Conservation (phyloP, 2,329 filamentous ascomycete genomes). For the Ophiostoma pallidulum region DNA sequence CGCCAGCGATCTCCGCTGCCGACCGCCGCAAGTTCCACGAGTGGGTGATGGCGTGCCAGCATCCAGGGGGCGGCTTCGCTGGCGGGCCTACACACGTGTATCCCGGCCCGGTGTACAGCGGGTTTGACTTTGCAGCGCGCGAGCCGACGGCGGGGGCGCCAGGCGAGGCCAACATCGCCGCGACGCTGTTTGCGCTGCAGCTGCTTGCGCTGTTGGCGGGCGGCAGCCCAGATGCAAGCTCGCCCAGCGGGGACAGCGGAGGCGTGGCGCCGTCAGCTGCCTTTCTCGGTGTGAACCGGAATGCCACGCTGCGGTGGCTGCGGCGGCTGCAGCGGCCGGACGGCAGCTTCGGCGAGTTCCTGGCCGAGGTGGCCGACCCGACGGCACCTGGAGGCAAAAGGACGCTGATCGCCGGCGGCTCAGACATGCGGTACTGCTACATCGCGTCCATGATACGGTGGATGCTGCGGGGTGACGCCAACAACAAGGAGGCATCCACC, state of each 20-base stretch:
- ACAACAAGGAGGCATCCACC: conserved; percentile 36
- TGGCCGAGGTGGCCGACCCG: conserved; percentile 38
- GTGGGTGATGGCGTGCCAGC: conserved; percentile 83
- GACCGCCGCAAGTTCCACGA: conserved; percentile 42
- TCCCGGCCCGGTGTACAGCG: conserved; percentile 24
- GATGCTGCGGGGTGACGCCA: conserved; percentile 59
- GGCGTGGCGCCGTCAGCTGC: conserved; percentile 21
- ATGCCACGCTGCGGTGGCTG: conserved; percentile 64
- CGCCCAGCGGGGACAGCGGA: not conserved
- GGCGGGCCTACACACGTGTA: conserved; percentile 64
- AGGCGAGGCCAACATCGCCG: conserved; percentile 63
- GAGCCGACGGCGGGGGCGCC: conserved; percentile 34
- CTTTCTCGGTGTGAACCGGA: conserved; percentile 56
- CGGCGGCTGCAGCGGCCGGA: conserved; percentile 65
- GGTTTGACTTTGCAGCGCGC: conserved; percentile 25
- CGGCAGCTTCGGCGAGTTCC: conserved; percentile 83
- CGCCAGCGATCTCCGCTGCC: conserved; percentile 33
- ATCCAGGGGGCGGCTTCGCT: conserved; percentile 78
- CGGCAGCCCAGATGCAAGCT: not conserved
- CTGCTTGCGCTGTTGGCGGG: conserved; percentile 48
- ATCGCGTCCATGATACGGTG: conserved; percentile 73
- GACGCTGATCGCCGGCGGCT: conserved; percentile 60
- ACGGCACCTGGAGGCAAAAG: not conserved
- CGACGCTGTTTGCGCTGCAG: conserved; percentile 80
- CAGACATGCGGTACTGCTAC: conserved; percentile 82